Evolutionary conservation across 2,329 filamentous ascomycete genomes (phyloP).

Genomic region (Curvularia hawaiiensis): DNA sequence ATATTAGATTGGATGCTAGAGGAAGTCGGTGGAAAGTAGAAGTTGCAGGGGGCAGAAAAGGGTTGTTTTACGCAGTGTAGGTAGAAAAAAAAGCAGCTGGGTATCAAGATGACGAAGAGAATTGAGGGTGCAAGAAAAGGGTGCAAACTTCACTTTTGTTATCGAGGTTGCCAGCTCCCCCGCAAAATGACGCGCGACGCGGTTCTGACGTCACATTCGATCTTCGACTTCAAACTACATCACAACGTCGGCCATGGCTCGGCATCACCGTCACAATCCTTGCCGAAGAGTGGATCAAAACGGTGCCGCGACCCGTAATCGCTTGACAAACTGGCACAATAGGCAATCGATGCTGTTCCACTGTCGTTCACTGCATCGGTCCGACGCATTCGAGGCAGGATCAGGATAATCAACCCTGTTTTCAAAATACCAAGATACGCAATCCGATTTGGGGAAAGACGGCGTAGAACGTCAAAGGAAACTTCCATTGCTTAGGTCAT

Average conservation of each 20-base stretch:
- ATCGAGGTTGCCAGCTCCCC: slow-evolving; percentile 12
- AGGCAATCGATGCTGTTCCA: slow-evolving; percentile 1
- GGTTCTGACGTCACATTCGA: slow-evolving; percentile 12
- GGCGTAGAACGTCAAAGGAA: not conserved
- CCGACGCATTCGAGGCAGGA: not conserved
- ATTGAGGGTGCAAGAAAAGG: slow-evolving; percentile 1
- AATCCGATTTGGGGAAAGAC: not conserved
- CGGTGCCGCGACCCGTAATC: slow-evolving; percentile 10
- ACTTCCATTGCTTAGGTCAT: not conserved
- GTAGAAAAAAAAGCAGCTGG: not conserved
- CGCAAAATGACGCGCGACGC: slow-evolving; percentile 15
- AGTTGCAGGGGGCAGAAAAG: not conserved
- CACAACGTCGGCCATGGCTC: slow-evolving; percentile 13
- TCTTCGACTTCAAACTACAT: slow-evolving; percentile 3
- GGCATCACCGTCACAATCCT: slow-evolving; percentile 7
- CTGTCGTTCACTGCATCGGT: not conserved
- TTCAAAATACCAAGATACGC: not conserved
- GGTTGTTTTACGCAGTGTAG: not conserved
- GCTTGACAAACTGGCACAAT: not conserved
- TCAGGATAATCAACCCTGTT: not conserved
- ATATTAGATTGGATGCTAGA: slow-evolving; percentile 29
- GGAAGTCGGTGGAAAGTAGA: not conserved
- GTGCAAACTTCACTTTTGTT: not conserved
- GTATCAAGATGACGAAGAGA: slow-evolving; percentile 14
- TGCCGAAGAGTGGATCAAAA: slow-evolving; percentile 6